Percentiles rank a stretch among this genome's conserved stretches.
phyloP scores from a whole-genome alignment of 2,329 filamentous ascomycete species.

The Aspergillus ustus region DNA sequence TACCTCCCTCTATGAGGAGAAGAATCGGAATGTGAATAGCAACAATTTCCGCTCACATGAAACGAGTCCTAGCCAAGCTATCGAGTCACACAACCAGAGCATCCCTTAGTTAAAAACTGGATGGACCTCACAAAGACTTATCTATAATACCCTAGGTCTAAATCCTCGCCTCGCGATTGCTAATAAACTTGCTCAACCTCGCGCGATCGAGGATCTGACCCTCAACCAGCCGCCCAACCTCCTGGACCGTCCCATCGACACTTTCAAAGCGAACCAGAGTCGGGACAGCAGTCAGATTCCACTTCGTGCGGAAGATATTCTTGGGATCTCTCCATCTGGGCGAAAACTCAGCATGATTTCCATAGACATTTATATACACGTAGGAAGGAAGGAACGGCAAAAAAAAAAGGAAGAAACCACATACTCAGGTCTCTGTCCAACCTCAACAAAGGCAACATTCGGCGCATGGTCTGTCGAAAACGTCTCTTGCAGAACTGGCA shows the following conservation, averaged over 20 bases:
- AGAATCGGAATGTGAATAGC: no score
- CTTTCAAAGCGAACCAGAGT: conserved; percentile 41
- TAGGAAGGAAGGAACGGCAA: not conserved
- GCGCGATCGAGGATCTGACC: conserved; percentile 37
- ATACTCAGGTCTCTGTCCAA: conserved; percentile 43
- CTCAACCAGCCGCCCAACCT: conserved; percentile 39
- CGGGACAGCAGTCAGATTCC: conserved; percentile 41
- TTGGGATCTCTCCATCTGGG: conserved; percentile 41
- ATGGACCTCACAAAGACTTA: no score
- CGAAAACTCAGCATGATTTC: no score
- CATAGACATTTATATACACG: not conserved
- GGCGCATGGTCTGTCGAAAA: conserved; percentile 35
- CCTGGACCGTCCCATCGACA: conserved; percentile 34
- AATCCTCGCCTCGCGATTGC: not conserved
- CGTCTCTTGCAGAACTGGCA: conserved; percentile 37
- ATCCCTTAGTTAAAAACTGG: no score
- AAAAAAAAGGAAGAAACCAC: no score
- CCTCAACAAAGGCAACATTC: conserved; percentile 36
- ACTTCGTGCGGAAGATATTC: conserved; percentile 42
- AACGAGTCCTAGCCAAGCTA: no score
- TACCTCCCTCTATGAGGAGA: no score
- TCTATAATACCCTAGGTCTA: not conserved
- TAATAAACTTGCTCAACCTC: conserved; percentile 29
- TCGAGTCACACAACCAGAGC: no score
- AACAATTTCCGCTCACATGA: no score